A percentile compares a stretch with the other conserved stretches of the same genome.
Evolutionary conservation across 2,329 filamentous ascomycete species (phyloP).

Genomic region (Scolecobasidium constrictum): DNA sequence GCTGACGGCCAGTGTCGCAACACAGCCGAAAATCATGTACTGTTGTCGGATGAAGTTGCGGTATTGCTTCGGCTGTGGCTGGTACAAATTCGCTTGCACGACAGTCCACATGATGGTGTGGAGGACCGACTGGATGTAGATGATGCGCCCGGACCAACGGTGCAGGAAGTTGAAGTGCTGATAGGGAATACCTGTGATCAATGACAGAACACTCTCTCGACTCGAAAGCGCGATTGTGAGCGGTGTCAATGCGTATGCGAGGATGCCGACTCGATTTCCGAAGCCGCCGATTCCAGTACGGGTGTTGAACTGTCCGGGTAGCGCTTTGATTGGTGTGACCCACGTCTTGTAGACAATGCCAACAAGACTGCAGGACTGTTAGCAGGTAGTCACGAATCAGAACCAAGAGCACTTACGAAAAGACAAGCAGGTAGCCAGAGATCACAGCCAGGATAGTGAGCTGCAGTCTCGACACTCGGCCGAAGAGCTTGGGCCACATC

Average conservation of each 20-base stretch:
- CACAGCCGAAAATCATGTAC: slow-evolving; percentile 65
- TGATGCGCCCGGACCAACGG: slow-evolving; percentile 64
- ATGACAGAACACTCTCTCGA: slow-evolving; percentile 57
- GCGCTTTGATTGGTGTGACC: slow-evolving; percentile 55
- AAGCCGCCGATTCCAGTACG: slow-evolving; percentile 56
- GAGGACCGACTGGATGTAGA: slow-evolving; percentile 54
- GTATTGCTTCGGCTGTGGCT: slow-evolving; percentile 55
- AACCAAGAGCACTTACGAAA: slow-evolving; percentile 33
- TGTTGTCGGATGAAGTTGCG: slow-evolving; percentile 47
- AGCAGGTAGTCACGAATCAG: slow-evolving; percentile 8
- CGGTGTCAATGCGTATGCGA: slow-evolving; percentile 66
- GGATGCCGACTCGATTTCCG: slow-evolving; percentile 55
- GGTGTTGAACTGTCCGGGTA: slow-evolving; percentile 48
- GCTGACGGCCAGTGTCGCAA: slow-evolving; percentile 54
- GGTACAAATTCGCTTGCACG: slow-evolving; percentile 55
- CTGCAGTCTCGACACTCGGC: slow-evolving; percentile 57
- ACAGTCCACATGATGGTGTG: slow-evolving; percentile 65
- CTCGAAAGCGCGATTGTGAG: slow-evolving; percentile 56
- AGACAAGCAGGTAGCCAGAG: slow-evolving; percentile 52
- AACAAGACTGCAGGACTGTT: slow-evolving; percentile 36
- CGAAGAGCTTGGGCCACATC: slow-evolving; percentile 47
- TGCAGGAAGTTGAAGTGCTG: slow-evolving; percentile 69
- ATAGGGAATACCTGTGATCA: slow-evolving; percentile 63
- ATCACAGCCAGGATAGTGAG: slow-evolving; percentile 50
- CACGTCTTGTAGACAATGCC: slow-evolving; percentile 59